Evolutionary conservation across 805 yeast genomes (phyloP).

Genomic region (Yarrowia bubula): DNA sequence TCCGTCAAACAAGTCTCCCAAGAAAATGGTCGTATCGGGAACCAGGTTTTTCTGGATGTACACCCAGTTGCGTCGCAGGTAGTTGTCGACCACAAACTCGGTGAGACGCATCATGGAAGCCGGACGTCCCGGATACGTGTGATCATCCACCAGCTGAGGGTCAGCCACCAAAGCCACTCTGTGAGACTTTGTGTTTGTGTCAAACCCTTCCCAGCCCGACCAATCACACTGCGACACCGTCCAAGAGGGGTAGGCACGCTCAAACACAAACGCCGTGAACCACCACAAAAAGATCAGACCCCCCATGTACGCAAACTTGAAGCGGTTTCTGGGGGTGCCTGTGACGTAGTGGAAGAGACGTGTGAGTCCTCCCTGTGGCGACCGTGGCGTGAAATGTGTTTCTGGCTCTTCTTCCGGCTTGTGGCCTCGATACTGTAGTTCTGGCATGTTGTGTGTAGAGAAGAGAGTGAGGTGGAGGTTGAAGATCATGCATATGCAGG

Average conservation of each 20-base stretch:
- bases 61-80: slow-evolving; percentile 72
- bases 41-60: slow-evolving; percentile 54
- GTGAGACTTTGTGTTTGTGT: slow-evolving; percentile 20
- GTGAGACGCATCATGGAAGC: slow-evolving; percentile 53
- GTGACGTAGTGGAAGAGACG: slow-evolving; percentile 18
- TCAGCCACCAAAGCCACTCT: slow-evolving; percentile 72
- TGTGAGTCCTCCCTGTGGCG: slow-evolving; percentile 22
- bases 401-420: slow-evolving; percentile 1
- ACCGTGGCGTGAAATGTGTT: neutral
- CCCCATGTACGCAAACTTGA: slow-evolving; percentile 12
- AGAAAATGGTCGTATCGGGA: slow-evolving; percentile 73
- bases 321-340: slow-evolving; percentile 11
- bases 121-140: slow-evolving; percentile 78
- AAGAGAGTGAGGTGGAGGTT: neutral
- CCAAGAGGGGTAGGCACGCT: neutral
- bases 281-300: slow-evolving; percentile 8
- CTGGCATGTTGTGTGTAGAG: neutral
- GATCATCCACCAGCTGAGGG: slow-evolving; percentile 88
- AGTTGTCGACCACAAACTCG: slow-evolving; percentile 66
- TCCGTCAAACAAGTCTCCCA: slow-evolving; percentile 94
- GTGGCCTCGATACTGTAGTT: slow-evolving; percentile 7
- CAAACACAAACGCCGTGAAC: slow-evolving; percentile 14
- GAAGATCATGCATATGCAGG: neutral
- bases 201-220: slow-evolving; percentile 49
- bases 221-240: slow-evolving; percentile 10